Evolutionary conservation across 1,284 basidiomycete genomes (phyloP).

Genomic region (Kalmanozyma brasiliensis): DNA sequence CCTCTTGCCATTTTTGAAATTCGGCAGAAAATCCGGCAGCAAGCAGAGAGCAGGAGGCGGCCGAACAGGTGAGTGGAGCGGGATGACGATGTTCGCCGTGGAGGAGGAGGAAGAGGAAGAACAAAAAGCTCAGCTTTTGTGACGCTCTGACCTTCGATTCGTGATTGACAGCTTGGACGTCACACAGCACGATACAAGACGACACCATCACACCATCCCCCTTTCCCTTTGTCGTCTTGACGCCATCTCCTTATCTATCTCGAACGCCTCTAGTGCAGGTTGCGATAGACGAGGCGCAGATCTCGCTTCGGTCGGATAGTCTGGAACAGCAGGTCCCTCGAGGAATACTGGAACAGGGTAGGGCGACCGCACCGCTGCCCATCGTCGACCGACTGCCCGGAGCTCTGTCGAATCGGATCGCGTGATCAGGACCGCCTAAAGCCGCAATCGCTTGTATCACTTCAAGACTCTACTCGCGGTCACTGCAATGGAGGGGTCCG

Average conservation of each 20-base stretch:
- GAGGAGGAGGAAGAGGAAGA: background rate
- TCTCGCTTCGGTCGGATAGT: too few relatives aligned
- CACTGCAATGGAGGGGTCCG: constrained; percentile 21
- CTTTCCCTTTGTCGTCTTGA: background rate
- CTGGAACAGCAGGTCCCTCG: too few relatives aligned
- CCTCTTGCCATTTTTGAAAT: too few relatives aligned
- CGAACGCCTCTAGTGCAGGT: constrained; percentile 1
- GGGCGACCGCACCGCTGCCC: too few relatives aligned
- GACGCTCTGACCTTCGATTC: background rate
- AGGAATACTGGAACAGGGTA: too few relatives aligned
- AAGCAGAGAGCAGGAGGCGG: too few relatives aligned
- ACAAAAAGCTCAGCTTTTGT: constrained; percentile 1
- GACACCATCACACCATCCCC: constrained; percentile 6
- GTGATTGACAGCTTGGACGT: background rate
- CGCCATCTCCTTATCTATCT: background rate
- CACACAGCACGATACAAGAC: constrained; percentile 7
- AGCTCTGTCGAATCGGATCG: background rate
- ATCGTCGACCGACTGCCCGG: too few relatives aligned
- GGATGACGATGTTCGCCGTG: background rate
- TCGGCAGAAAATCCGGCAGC: too few relatives aligned
- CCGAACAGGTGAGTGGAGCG: too few relatives aligned
- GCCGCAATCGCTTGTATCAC: too few relatives aligned
- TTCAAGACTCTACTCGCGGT: too few relatives aligned
- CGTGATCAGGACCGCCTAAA: background rate
- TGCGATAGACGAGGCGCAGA: background rate